Percentiles rank a stretch among this genome's conserved stretches.
Conservation (phyloP, 805 yeast genomes). For the Saccharomycopsis microspora region DNA sequence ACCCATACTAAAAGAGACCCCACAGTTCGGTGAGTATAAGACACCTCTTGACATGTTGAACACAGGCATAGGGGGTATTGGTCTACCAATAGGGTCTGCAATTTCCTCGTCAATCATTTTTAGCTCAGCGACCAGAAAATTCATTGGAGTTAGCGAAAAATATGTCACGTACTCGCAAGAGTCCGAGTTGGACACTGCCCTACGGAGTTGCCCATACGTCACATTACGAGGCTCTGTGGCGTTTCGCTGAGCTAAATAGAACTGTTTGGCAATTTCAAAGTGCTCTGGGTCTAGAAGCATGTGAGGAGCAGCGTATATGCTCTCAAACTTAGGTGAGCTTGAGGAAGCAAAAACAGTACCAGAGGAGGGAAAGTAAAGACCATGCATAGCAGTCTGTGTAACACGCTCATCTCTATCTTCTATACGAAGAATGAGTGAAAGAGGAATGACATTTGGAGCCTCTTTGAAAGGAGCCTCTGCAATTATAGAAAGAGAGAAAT, state of each 20-base stretch:
- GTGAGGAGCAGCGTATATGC: conserved; percentile 52
- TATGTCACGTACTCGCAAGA: conserved; percentile 66
- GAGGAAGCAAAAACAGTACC: conserved; percentile 54
- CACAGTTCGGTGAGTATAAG: conserved; percentile 86
- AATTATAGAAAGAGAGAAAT: not conserved
- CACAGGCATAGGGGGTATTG: conserved; percentile 48
- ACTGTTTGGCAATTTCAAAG: conserved; percentile 18
- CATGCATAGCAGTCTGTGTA: conserved; percentile 33
- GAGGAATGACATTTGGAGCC: too few species aligned
- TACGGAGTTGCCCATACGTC: not conserved
- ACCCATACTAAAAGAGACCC: conserved; percentile 34
- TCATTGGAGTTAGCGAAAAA: conserved; percentile 58
- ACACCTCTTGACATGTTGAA: conserved; percentile 44
- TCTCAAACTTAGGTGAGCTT: conserved; percentile 52
- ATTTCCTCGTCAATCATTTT: conserved; percentile 62
- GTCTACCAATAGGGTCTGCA: conserved; percentile 65
- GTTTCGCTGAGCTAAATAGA: conserved; percentile 21
- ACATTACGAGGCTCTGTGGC: not conserved
- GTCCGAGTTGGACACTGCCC: conserved; percentile 17
- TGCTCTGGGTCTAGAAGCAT: not conserved
- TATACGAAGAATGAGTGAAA: too few species aligned
- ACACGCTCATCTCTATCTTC: too few species aligned
- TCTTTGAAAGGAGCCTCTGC: too few species aligned
- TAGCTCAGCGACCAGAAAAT: conserved; percentile 40
- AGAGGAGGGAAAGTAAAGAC: conserved; percentile 53